Conservation (phyloP, 306 rosid genomes). For the Comarum palustre region DNA sequence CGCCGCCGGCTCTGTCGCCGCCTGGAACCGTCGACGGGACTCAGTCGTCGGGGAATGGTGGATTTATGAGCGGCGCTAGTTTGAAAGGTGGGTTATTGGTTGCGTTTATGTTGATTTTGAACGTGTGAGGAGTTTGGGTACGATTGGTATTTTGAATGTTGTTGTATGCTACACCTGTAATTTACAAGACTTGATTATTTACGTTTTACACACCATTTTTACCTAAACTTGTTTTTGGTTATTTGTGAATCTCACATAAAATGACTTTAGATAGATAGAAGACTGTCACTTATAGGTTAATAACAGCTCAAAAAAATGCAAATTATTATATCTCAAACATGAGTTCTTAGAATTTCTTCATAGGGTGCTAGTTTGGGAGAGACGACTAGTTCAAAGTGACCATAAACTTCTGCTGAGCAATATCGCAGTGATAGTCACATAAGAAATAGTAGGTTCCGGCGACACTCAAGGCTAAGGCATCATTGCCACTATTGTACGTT, state of each 20-base stretch:
- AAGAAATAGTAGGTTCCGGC: neutral
- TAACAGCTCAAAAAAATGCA: no score
- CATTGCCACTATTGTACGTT: neutral
- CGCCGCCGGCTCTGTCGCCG: constrained; percentile 56
- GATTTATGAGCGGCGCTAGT: constrained; percentile 20
- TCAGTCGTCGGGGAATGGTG: constrained; percentile 28
- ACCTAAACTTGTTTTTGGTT: neutral
- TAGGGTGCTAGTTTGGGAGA: neutral
- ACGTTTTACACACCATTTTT: neutral
- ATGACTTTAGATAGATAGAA: no score
- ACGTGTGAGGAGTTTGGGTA: neutral
- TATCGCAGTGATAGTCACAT: neutral
- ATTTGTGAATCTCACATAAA: no score
- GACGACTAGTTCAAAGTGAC: neutral
- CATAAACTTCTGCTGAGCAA: neutral
- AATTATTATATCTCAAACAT: no score
- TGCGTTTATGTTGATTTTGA: constrained; percentile 11
- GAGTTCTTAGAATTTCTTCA: neutral
- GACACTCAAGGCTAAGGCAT: neutral
- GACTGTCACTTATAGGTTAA: no score
- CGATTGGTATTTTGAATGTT: neutral
- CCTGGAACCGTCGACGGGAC: constrained; percentile 20
- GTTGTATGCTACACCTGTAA: neutral
- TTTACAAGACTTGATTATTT: neutral
- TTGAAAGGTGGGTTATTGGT: constrained; percentile 22